These are phyloP conservation scores for Glebionis coronaria DNA, from an alignment of 129 eudicot species.

Conservation along the genomic window DNA sequence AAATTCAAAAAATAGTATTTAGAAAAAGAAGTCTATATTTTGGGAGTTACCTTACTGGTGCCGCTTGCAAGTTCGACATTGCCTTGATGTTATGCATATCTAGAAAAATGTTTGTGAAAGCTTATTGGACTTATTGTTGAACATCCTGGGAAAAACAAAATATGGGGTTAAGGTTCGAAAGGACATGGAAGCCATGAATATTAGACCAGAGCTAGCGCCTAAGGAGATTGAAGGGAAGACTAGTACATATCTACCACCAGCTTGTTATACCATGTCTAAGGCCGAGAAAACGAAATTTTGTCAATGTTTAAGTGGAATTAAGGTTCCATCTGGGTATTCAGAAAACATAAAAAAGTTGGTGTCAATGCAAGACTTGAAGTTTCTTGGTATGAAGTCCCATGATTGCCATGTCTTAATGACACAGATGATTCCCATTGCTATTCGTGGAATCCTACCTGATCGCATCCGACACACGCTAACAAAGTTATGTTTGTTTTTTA, in stretches of 20 bases:
- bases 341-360: too few relatives aligned
- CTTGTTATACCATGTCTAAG: conserved; percentile 10
- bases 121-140: too few relatives aligned
- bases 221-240: not conserved
- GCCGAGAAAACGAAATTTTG: not conserved
- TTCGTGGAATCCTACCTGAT: not conserved
- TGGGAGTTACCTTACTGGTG: not conserved
- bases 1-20: not conserved
- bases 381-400: too few relatives aligned
- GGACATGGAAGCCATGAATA: not conserved
- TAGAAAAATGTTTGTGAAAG: too few relatives aligned
- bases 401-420: not conserved
- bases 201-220: not conserved
- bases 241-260: not conserved
- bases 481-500: not conserved
- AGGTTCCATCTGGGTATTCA: too few relatives aligned
- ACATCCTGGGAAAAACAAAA: too few relatives aligned
- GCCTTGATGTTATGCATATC: too few relatives aligned
- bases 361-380: too few relatives aligned
- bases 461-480: not conserved
- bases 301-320: too few relatives aligned
- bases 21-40: not conserved
- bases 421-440: not conserved
- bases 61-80: not conserved
- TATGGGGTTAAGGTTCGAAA: too few relatives aligned